A percentile compares a stretch with the other conserved stretches of the same genome.
Evolutionary conservation across 1,284 basidiomycete genomes (phyloP).

Genomic region (Kwoniella shivajii): DNA sequence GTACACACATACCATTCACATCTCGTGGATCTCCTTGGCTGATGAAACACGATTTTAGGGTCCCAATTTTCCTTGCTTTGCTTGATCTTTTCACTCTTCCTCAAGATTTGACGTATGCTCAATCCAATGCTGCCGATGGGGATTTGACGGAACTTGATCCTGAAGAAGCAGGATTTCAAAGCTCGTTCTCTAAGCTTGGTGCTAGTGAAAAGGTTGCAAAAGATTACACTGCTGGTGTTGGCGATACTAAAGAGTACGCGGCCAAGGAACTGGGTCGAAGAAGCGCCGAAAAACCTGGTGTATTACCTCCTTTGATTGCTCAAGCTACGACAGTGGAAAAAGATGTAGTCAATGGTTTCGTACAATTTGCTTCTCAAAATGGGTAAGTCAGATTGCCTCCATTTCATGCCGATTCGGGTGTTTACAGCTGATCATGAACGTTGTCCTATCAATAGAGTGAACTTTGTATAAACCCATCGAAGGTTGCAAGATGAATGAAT

Average conservation of each 20-base stretch:
- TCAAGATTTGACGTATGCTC: conserved; percentile 62
- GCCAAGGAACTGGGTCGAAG: conserved; percentile 46
- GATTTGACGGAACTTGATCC: conserved; percentile 70
- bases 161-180: conserved; percentile 91
- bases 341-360: conserved; percentile 40
- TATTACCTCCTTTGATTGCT: conserved; percentile 41
- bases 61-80: conserved; percentile 68
- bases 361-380: conserved; percentile 47
- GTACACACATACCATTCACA: conserved; percentile 30
- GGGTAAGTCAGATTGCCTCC: conserved; percentile 27
- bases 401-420: too few species aligned
- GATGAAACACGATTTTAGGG: conserved; percentile 60
- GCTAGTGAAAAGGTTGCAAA: conserved; percentile 62
- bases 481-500: too few species aligned
- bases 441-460: neutral
- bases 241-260: conserved; percentile 54
- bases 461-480: neutral
- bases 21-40: neutral
- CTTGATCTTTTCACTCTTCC: conserved; percentile 76
- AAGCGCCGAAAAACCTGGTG: conserved; percentile 49
- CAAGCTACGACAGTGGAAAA: conserved; percentile 43
- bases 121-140: conserved; percentile 52
- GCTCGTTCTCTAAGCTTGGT: conserved; percentile 85
- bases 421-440: too few species aligned
- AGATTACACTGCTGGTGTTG: conserved; percentile 55